Conservation (phyloP, 768 basidiomycete genomes). For the Cystobasidium onofrii region DNA sequence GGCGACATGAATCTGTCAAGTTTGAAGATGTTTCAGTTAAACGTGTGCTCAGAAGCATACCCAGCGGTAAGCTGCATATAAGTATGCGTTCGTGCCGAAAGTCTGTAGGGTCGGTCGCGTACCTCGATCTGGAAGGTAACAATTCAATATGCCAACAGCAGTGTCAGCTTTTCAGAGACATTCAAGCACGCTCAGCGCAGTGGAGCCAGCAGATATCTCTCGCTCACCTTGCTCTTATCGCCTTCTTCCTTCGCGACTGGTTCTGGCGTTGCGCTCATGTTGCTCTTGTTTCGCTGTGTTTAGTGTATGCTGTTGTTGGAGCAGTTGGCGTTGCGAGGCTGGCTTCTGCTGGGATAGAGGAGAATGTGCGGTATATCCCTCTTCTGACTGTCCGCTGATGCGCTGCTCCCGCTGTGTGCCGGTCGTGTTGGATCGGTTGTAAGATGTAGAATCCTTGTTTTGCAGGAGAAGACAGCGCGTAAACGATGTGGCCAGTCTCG, state of each 20-base stretch:
- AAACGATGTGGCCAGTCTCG: background rate
- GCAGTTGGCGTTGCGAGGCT: background rate
- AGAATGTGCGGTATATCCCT: too few species aligned
- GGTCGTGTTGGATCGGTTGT: background rate
- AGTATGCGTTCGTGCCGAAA: background rate
- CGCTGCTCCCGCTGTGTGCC: background rate
- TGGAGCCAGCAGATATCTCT: too few species aligned
- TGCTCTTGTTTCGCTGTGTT: too few species aligned
- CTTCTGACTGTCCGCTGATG: too few species aligned
- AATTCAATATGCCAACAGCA: background rate
- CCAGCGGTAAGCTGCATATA: background rate
- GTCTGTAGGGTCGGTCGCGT: background rate
- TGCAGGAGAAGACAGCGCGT: background rate
- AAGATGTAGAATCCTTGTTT: too few species aligned
- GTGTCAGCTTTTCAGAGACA: background rate
- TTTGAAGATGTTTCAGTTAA: too few species aligned
- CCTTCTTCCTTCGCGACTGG: background rate
- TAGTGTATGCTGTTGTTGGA: too few species aligned
- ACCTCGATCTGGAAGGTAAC: background rate
- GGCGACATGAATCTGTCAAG: conserved; percentile 1
- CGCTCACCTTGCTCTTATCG: conserved; percentile 24
- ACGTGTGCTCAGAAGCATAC: too few species aligned
- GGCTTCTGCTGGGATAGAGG: background rate
- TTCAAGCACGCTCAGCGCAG: too few species aligned
- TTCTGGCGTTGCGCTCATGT: conserved; percentile 1